Evolutionary conservation across 768 basidiomycete species (phyloP), one percentile per base, ranked within the genome.

Genomic region (Myochromella boudieri): DNA sequence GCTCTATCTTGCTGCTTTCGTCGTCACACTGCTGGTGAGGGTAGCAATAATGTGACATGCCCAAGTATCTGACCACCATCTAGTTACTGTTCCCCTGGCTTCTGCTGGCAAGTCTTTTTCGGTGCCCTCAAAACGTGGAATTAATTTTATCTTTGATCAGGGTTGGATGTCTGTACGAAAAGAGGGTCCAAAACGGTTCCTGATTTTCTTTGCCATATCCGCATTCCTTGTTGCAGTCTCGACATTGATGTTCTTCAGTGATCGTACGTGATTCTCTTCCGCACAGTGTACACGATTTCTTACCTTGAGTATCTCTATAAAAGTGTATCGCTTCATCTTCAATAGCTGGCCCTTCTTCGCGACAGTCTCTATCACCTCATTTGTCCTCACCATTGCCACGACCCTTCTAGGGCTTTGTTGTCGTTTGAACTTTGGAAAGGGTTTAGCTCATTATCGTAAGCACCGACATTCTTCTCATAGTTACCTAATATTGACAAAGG

Each of bases 361-460:
- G 3, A 72, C 71, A 4, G 62, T 80, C 25, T 68, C 73, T 8
- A 58, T 71, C 17, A 69, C 71, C 4, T 60, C 76, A 0, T 76
- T 72, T 49, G 39, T 71, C 20, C 58, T 80, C 12, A 60, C 72
- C 25, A 56, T 77, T 6, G 51, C 62, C 6, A 74, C 76, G 3
- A 63, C 68, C n/a, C 48, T 65, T 24, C 51, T 81, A 8, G 77
- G 72, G 6, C 36, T 80, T 34, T 37, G 75, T n/a, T 81, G 79
- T 59, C 68, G 78, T 42, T 46, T 72, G 22, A 73, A 80, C 52
- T 83, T 81, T 55, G 80, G 76, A 8, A 76, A 71, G 54, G 81
- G 80, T 1, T 67, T 81, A 8, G 69, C 70, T 3, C 75, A 80
- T 24, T 81, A 73, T 51, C 61, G 80, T 81, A 59, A 64, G 76